phyloP scores from a whole-genome alignment of 495 filamentous ascomycete genomes.

The Venustampulla echinocandica region DNA sequence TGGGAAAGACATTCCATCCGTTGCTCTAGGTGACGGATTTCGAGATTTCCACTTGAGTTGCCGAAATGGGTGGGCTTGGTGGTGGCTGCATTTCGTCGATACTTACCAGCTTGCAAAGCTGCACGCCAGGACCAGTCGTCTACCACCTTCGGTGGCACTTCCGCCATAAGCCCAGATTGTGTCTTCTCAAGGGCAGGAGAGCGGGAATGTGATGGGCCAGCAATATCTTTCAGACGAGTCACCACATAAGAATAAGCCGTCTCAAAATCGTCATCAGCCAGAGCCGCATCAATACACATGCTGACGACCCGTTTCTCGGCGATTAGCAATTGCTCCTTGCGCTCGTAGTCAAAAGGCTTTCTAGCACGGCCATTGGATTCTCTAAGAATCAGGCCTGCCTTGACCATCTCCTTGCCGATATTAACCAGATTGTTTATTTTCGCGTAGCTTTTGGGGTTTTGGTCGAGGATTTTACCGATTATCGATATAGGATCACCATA shows the following conservation, averaged over 20 bases:
- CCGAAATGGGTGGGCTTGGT: slow-evolving; percentile 42
- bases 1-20: slow-evolving; percentile 85
- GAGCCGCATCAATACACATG: slow-evolving; percentile 82
- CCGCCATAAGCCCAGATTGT: slow-evolving; percentile 9
- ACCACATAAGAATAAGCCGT: slow-evolving; percentile 95
- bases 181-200: slow-evolving; percentile 26
- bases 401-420: slow-evolving; percentile 67
- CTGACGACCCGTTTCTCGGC: slow-evolving; percentile 65
- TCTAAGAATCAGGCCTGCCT: slow-evolving; percentile 49
- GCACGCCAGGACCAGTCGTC: slow-evolving; percentile 91
- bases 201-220: slow-evolving; percentile 26
- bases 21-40: slow-evolving; percentile 64
- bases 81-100: slow-evolving; percentile 45
- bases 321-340: slow-evolving; percentile 22
- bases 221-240: slow-evolving; percentile 42
- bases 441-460: slow-evolving; percentile 79
- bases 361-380: slow-evolving; percentile 15
- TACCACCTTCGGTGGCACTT: slow-evolving; percentile 25
- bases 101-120: slow-evolving; percentile 78
- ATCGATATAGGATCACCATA: slow-evolving; percentile 78
- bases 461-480: slow-evolving; percentile 75
- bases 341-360: slow-evolving; percentile 20
- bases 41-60: slow-evolving; percentile 40
- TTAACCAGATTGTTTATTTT: slow-evolving; percentile 74
- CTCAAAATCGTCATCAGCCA: slow-evolving; percentile 85